phyloP scores from a whole-genome alignment of 768 basidiomycete species.

The Lepiota brunneoincarnata region DNA sequence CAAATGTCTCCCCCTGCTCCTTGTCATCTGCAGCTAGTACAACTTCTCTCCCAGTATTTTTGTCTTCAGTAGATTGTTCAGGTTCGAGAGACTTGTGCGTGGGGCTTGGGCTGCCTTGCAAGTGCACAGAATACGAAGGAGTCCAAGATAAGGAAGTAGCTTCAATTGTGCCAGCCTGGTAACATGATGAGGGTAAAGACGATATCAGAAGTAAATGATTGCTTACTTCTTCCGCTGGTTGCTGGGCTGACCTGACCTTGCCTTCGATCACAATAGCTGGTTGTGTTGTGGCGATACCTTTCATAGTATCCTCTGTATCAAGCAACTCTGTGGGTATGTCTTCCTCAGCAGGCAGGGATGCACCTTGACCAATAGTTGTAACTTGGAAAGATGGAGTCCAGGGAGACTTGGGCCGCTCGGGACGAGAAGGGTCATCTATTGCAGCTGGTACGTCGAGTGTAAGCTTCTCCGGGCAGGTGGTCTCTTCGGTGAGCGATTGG shows the following conservation, averaged over 20 bases:
- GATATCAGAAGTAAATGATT: neutral
- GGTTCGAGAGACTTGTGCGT: neutral
- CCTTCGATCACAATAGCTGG: neutral
- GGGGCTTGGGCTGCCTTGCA: slow-evolving; percentile 31
- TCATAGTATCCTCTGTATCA: neutral
- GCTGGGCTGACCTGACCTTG: neutral
- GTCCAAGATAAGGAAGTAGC: slow-evolving; percentile 25
- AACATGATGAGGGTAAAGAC: neutral
- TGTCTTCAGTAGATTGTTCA: slow-evolving; percentile 2
- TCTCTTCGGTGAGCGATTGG: neutral
- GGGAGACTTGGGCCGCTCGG: slow-evolving; percentile 47
- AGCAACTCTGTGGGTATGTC: slow-evolving; percentile 8
- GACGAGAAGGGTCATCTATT: neutral
- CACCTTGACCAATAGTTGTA: slow-evolving; percentile 33
- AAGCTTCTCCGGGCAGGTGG: neutral
- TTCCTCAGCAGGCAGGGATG: slow-evolving; percentile 18
- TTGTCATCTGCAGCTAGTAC: neutral
- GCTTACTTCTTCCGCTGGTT: neutral
- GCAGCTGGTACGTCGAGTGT: neutral
- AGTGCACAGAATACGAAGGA: slow-evolving; percentile 39
- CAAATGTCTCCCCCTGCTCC: neutral
- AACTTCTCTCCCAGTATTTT: neutral
- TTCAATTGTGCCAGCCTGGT: neutral
- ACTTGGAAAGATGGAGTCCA: slow-evolving; percentile 56
- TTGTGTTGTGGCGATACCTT: neutral